Conservation (phyloP, 345 rosid species). For the Euphorbia lathyris region DNA sequence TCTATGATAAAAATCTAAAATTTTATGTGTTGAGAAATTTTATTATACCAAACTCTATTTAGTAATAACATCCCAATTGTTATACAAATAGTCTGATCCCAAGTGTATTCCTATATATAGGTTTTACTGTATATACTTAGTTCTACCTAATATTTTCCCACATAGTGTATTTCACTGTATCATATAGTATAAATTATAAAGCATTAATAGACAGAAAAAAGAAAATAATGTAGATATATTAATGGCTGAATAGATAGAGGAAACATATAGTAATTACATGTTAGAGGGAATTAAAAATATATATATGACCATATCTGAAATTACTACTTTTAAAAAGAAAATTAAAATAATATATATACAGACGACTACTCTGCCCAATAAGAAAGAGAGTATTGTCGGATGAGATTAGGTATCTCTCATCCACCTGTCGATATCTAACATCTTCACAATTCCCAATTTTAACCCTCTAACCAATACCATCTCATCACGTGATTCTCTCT, state of each 20-base stretch:
- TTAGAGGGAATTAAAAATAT: not conserved
- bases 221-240: no score
- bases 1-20: no score
- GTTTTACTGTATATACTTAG: no score
- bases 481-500: constrained; percentile 61
- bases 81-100: no score
- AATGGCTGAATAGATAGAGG: not conserved
- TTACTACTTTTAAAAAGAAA: not conserved
- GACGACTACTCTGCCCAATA: constrained; percentile 33
- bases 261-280: not conserved
- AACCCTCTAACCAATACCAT: constrained; percentile 27
- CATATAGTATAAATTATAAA: no score
- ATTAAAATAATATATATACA: not conserved
- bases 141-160: no score
- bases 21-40: no score
- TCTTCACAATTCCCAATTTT: constrained; percentile 23
- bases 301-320: not conserved
- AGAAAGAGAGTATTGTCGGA: constrained; percentile 20
- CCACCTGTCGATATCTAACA: constrained; percentile 34
- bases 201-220: not conserved
- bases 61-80: no score
- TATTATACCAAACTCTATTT: no score
- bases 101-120: no score
- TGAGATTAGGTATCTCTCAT: not conserved
- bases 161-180: no score